These are phyloP conservation scores for Westerdykella aurantiaca DNA, from an alignment of 2,329 filamentous ascomycete species.

Conservation along the genomic window DNA sequence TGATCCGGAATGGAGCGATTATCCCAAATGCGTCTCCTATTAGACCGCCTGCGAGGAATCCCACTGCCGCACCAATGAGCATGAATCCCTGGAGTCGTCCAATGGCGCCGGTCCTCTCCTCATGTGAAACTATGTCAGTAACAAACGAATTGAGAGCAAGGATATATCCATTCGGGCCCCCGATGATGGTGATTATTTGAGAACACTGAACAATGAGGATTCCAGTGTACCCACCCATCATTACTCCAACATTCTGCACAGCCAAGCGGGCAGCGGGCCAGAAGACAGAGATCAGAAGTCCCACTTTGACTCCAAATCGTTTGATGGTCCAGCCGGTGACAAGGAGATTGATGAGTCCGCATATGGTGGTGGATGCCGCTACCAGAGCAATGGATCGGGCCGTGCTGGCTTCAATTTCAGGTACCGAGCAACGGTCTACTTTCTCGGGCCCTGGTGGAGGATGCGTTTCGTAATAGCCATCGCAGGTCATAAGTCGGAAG, in stretches of 20 bases:
- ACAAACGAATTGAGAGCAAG: constrained; percentile 64
- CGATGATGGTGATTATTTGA: constrained; percentile 62
- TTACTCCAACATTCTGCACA: constrained; percentile 60
- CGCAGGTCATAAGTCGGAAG: constrained; percentile 67
- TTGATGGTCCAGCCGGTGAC: constrained; percentile 63
- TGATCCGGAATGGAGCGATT: constrained; percentile 58
- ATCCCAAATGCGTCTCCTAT: constrained; percentile 60
- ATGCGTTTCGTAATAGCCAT: constrained; percentile 60
- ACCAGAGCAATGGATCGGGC: constrained; percentile 60
- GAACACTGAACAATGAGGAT: constrained; percentile 63
- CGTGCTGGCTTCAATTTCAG: constrained; percentile 59
- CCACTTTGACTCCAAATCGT: constrained; percentile 56
- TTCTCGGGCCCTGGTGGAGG: constrained; percentile 42
- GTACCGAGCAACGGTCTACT: constrained; percentile 53
- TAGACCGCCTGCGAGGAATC: constrained; percentile 60
- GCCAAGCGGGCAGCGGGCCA: constrained; percentile 59
- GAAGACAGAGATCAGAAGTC: constrained; percentile 58
- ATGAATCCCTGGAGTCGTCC: constrained; percentile 61
- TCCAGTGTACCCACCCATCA: constrained; percentile 55
- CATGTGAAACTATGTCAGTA: constrained; percentile 57
- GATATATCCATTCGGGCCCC: constrained; percentile 64
- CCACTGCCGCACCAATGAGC: constrained; percentile 61
- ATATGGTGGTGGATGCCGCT: constrained; percentile 62
- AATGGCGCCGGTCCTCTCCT: constrained; percentile 58
- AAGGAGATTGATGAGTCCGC: constrained; percentile 62